A percentile compares a stretch with the other conserved stretches of the same genome.
Evolutionary conservation across 2,329 filamentous ascomycete genomes (phyloP).

Genomic region (Didymella segeticola): DNA sequence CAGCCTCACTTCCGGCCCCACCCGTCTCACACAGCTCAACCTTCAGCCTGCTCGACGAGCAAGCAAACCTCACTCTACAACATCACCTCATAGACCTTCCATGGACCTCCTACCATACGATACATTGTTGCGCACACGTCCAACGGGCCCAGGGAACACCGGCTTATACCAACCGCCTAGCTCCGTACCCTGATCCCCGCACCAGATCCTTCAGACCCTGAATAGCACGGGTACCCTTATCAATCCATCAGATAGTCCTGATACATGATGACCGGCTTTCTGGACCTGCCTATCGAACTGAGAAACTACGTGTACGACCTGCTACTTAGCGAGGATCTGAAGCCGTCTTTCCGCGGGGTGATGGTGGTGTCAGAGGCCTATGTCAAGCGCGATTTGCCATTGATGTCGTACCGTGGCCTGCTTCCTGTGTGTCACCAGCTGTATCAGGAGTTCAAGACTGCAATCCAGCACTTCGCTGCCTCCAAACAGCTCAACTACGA

Average conservation of each 20-base stretch:
- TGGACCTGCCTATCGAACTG: constrained; percentile 39
- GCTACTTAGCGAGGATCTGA: constrained; percentile 30
- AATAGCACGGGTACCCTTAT: constrained; percentile 15
- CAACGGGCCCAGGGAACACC: constrained; percentile 9
- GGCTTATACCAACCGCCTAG: constrained; percentile 3
- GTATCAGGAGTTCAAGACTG: constrained; percentile 35
- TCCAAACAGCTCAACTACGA: constrained; percentile 36
- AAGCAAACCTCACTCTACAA: constrained; percentile 1
- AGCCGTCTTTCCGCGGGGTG: constrained; percentile 34
- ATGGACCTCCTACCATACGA: constrained; percentile 14
- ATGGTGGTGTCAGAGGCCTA: constrained; percentile 39
- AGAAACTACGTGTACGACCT: constrained; percentile 39
- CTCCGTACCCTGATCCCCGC: constrained; percentile 18
- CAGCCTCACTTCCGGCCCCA: constrained; percentile 19
- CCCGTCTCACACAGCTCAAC: constrained; percentile 16
- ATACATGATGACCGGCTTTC: constrained; percentile 36
- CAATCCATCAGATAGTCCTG: constrained; percentile 13
- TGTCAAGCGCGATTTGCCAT: constrained; percentile 37
- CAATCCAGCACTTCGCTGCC: constrained; percentile 36
- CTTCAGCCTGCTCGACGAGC: constrained; percentile 13
- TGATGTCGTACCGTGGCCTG: constrained; percentile 38
- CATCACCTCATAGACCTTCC: constrained; percentile 5
- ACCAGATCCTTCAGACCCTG: constrained; percentile 21
- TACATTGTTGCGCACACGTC: constrained; percentile 13
- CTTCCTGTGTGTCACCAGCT: constrained; percentile 33